A percentile compares a stretch with the other conserved stretches of the same genome.
Conservation (phyloP, 257 asterid species). For the Leptodermis oblonga region DNA sequence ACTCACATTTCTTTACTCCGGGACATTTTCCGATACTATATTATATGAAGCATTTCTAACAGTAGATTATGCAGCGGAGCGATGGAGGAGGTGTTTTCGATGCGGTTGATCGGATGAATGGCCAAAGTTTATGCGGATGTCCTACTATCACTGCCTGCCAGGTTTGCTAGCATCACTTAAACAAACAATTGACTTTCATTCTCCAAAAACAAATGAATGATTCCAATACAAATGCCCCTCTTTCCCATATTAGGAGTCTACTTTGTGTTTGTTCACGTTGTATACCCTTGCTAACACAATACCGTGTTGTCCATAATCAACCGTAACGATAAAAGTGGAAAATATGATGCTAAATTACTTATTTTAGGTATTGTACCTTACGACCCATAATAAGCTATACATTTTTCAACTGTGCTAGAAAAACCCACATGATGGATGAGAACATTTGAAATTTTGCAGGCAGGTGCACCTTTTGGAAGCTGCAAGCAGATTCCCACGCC, state of each 20-base stretch:
- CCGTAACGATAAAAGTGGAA: too few relatives aligned
- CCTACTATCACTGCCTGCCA: constrained; percentile 70
- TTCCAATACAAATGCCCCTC: not conserved
- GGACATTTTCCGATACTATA: not conserved
- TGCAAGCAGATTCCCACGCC: constrained; percentile 55
- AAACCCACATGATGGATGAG: constrained; percentile 3
- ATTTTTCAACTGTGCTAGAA: too few relatives aligned
- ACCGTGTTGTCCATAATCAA: too few relatives aligned
- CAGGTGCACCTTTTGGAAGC: constrained; percentile 70
- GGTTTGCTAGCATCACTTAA: constrained; percentile 38
- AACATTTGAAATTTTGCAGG: constrained; percentile 44
- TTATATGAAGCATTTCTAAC: constrained; percentile 4
- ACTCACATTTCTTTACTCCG: constrained; percentile 19
- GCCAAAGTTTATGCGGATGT: constrained; percentile 86
- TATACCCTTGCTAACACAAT: too few relatives aligned
- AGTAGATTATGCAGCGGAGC: constrained; percentile 64
- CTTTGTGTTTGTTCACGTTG: too few relatives aligned
- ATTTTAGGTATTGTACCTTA: too few relatives aligned
- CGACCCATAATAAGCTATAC: too few relatives aligned
- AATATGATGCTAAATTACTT: too few relatives aligned
- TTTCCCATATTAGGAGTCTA: too few relatives aligned
- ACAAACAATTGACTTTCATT: not conserved
- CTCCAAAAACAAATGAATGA: not conserved
- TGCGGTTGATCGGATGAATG: constrained; percentile 82
- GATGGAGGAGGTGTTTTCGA: constrained; percentile 97